These are phyloP conservation scores for Coemansia aciculifera DNA, from an alignment of 192 early-diverging fungal genomes.

Conservation along the genomic window DNA sequence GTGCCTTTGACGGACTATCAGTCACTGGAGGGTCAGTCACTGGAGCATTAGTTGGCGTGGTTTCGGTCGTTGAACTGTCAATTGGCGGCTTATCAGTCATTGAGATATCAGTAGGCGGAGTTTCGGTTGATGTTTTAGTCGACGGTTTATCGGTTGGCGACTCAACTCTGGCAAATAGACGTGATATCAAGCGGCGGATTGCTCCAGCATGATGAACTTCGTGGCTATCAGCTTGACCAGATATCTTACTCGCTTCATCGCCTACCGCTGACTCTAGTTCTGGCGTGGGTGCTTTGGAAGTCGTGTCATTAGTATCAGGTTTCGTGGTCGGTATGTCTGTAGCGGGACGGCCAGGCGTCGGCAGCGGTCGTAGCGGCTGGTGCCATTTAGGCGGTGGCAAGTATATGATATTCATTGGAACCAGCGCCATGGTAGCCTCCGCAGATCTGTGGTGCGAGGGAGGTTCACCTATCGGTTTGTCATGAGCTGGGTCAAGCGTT, in stretches of 20 bases:
- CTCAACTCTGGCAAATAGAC: neutral
- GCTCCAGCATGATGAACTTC: neutral
- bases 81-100: neutral
- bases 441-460: neutral
- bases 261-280: neutral
- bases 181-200: neutral
- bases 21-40: neutral
- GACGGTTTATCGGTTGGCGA: neutral
- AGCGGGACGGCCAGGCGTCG: neutral
- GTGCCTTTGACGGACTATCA: neutral
- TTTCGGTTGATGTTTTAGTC: neutral
- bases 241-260: neutral
- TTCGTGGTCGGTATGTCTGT: neutral
- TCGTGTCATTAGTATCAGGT: neutral
- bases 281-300: neutral
- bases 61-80: neutral
- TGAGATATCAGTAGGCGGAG: neutral
- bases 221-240: neutral
- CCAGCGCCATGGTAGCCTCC: constrained; percentile 17
- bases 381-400: constrained; percentile 49
- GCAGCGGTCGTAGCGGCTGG: constrained; percentile 20
- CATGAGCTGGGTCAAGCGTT: constrained; percentile 24
- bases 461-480: constrained; percentile 10
- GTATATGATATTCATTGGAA: constrained; percentile 48
- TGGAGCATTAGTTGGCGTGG: neutral